Conservation (phyloP, 306 rosid species). For the Trichosanthes truncata region DNA sequence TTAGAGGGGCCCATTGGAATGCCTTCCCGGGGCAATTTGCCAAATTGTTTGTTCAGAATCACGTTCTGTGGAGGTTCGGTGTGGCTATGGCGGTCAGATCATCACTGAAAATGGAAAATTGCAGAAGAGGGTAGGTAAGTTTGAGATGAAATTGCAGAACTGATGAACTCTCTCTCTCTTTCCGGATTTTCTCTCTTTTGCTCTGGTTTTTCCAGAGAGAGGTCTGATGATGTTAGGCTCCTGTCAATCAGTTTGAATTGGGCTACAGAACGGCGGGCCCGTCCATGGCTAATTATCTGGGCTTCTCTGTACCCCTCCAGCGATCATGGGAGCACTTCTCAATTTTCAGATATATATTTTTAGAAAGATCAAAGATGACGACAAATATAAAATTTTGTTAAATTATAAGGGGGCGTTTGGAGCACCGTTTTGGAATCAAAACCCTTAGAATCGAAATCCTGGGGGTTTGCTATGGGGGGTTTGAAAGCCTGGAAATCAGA, state of each 20-base stretch:
- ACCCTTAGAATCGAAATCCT: too few relatives aligned
- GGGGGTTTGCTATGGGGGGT: too few relatives aligned
- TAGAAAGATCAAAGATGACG: too few relatives aligned
- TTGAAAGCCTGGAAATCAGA: too few relatives aligned
- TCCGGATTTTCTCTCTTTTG: background rate
- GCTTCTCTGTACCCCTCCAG: background rate
- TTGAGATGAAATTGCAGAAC: background rate
- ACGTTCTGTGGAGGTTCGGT: background rate
- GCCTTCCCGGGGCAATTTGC: background rate
- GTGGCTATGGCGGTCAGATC: background rate
- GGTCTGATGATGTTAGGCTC: background rate
- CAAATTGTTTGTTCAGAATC: background rate
- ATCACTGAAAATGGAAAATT: background rate
- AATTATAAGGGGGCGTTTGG: too few relatives aligned
- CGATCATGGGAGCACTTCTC: background rate
- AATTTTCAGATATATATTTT: too few relatives aligned
- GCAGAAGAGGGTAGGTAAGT: background rate
- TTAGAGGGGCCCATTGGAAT: background rate
- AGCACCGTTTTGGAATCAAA: too few relatives aligned
- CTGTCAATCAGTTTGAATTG: background rate
- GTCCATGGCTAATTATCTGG: background rate
- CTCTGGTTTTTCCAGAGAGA: background rate
- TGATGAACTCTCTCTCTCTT: background rate
- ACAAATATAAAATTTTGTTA: too few relatives aligned
- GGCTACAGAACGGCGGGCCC: conserved; percentile 3